Evolutionary conservation across 768 basidiomycete species (phyloP).

Genomic region (Psilocybe cubensis): DNA sequence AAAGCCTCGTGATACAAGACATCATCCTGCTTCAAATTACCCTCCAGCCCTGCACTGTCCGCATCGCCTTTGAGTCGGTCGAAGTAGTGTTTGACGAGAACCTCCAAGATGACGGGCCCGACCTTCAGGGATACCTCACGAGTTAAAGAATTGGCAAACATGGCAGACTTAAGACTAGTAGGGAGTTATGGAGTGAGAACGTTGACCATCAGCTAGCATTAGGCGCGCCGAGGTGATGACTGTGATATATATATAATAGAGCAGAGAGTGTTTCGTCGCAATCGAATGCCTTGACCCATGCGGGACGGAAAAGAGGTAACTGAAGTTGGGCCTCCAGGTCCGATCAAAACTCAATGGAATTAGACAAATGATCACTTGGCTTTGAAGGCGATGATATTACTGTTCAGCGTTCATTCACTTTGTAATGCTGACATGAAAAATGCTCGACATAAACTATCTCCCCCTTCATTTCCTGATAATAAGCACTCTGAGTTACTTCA

Average conservation of each 20-base stretch:
- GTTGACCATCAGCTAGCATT: background rate
- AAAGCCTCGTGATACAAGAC: constrained; percentile 83
- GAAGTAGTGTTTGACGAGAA: constrained; percentile 86
- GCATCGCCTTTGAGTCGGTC: constrained; percentile 56
- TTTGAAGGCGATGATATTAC: too few species aligned
- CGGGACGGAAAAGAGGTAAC: background rate
- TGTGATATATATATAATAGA: background rate
- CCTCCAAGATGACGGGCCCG: constrained; percentile 76
- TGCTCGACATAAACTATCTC: too few species aligned
- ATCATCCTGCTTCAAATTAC: constrained; percentile 68
- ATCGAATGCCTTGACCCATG: background rate
- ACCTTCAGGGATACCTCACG: constrained; percentile 64
- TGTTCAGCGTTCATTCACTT: too few species aligned
- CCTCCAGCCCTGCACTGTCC: constrained; percentile 40
- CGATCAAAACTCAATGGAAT: background rate
- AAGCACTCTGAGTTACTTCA: too few species aligned
- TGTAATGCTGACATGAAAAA: too few species aligned
- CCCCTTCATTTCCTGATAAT: too few species aligned
- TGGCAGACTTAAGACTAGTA: background rate
- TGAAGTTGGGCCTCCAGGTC: background rate
- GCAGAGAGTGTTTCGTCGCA: background rate
- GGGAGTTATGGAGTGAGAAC: background rate
- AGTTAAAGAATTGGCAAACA: constrained; percentile 54
- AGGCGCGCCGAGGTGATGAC: background rate
- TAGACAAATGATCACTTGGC: background rate